A percentile compares a stretch with the other conserved stretches of the same genome.
Evolutionary conservation across 768 basidiomycete species (phyloP).

Genomic region (Agrocybe pediades): DNA sequence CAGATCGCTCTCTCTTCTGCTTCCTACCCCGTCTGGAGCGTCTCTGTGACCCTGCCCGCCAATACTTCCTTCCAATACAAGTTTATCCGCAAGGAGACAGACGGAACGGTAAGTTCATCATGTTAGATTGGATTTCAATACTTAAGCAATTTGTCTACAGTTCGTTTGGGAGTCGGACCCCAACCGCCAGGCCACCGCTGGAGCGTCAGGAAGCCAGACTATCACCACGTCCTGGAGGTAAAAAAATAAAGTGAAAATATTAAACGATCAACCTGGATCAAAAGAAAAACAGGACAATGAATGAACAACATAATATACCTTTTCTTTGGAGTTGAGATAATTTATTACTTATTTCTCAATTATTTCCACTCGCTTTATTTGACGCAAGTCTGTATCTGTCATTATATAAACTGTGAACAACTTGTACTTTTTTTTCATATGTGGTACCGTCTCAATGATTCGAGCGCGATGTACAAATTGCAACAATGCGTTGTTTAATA

Average conservation of each 20-base stretch:
- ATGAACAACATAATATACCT: neutral
- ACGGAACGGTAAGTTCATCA: conserved; percentile 13
- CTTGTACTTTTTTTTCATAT: too few relatives aligned
- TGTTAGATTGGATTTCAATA: neutral
- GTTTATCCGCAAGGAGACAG: conserved; percentile 54
- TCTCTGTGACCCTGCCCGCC: conserved; percentile 50
- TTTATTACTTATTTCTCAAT: neutral
- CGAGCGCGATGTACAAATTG: too few relatives aligned
- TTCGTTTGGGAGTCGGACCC: conserved; percentile 67
- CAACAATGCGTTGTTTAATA: too few relatives aligned
- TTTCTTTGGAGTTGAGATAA: neutral
- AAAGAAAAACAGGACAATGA: neutral
- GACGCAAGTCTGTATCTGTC: too few relatives aligned
- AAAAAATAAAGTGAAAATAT: neutral
- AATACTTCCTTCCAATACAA: conserved; percentile 58
- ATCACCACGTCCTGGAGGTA: conserved; percentile 15
- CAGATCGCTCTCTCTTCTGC: conserved; percentile 53
- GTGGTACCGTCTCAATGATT: too few relatives aligned
- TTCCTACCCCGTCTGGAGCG: conserved; percentile 56
- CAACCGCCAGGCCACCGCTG: conserved; percentile 49
- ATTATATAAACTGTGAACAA: too few relatives aligned
- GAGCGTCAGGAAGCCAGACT: conserved; percentile 32
- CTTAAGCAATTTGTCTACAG: conserved; percentile 24
- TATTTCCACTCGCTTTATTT: too few relatives aligned
- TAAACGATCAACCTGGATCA: too few relatives aligned